Base-by-base conservation (phyloP, 805 yeast species). In the Sungouiella thailandica region DNA sequence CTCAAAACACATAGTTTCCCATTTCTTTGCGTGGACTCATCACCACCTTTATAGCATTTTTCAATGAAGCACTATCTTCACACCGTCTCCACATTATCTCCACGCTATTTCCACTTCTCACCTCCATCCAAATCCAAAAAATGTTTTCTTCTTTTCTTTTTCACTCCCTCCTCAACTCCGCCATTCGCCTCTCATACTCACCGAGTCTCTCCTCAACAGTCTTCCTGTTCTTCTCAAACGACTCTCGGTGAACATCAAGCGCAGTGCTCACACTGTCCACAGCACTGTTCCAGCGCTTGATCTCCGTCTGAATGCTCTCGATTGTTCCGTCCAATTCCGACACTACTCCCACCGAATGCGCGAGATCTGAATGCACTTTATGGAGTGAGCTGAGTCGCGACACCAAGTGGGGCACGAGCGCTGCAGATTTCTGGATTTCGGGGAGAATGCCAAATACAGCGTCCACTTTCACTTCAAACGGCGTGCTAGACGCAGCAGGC, bases 381-480 rank as follows among this genome's bases (percentile, higher is more conserved):
- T 61, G 57, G 27, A 67, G 50, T 2, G 58, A 38, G 26, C 57
- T 54, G 24, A 67, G 50, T 19, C 72, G 35, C 7, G 34, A 24
- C 1, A 63, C 24, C 7, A 63, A 24, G 5, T 45, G 32, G 0
- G 67, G 67, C 5, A 60, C 48, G 8, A 36, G 29, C 9, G 35
- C 28, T 17, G 45, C 50, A 16, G 52, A 37, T 2, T 29, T 36
- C 8, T 55, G 57, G 28, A 65, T 45, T 4, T 52, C 53, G 1
- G 53, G 55, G 11, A 66, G 33, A 20, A 37, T 43, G n/a, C 34
- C 34, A 29, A 52, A 50, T 8, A 65, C 30, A 25, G 46, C 55
- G 25, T 53, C 50, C 15, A 66, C 44, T 36, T 53, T 52, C 12
- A 27, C 37, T 17, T 53, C 51, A 17, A 43, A 46, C 10, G 35